Percentiles rank a stretch among this genome's conserved stretches.
Conservation (phyloP, 129 eudicot genomes). For the Centrapalus pauciflorus region DNA sequence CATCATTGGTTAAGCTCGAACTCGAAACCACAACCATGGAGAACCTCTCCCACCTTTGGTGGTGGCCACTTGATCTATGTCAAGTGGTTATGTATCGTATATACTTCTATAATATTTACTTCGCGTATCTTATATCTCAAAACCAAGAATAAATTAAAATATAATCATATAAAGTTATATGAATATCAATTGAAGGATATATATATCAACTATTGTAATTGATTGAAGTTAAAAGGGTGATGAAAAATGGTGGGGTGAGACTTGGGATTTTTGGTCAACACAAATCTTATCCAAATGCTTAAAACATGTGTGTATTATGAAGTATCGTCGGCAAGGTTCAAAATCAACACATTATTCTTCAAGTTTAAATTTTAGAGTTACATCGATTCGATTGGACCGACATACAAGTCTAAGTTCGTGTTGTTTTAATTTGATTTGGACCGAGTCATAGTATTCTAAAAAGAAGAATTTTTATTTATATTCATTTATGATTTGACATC, state of each 20-base stretch:
- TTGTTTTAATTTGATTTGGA: too few species aligned
- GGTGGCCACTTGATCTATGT: too few species aligned
- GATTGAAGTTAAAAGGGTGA: conserved; percentile 16
- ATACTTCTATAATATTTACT: background rate
- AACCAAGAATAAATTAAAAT: background rate
- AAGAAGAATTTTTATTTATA: too few species aligned
- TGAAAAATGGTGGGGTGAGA: background rate
- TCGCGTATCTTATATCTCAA: background rate
- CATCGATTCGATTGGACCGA: too few species aligned
- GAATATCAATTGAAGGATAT: background rate
- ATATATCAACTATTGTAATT: background rate
- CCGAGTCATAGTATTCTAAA: too few species aligned
- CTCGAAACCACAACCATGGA: too few species aligned
- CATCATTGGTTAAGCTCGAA: too few species aligned
- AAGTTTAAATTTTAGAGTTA: background rate
- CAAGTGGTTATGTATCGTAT: too few species aligned
- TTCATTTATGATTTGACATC: too few species aligned
- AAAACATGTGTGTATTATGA: background rate
- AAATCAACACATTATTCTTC: background rate
- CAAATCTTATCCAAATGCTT: background rate
- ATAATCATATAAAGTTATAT: background rate
- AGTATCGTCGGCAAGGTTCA: conserved; percentile 9
- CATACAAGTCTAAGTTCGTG: too few species aligned
- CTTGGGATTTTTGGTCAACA: background rate
- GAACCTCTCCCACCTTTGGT: too few species aligned